Base-by-base conservation (phyloP, 139 green algal species). In the Helicosporidium sp. region DNA sequence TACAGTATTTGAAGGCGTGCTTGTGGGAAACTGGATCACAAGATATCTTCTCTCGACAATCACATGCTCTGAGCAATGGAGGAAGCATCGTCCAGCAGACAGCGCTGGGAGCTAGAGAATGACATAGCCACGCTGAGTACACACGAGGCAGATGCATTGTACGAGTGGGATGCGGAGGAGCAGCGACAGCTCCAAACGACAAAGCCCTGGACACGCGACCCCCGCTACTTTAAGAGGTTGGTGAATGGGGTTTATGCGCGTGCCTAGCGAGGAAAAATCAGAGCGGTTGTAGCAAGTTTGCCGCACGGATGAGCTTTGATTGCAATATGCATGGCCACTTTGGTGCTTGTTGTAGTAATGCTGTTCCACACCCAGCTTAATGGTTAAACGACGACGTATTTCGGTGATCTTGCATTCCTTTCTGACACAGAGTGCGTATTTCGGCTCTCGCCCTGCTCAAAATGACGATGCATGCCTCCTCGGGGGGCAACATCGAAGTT, bases 81-180 rank as follows among this genome's bases (percentile, higher is more conserved):
- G n/a, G n/a, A 13, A 10, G 10, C 31, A 37, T 37, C 39, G 39
- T 23, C 39, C 15, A 37, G 10, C 10, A 37, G 43, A 12, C 44
- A 50, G 26, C 72, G 84, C 0, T 96, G 86, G 86, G 85, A 95
- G 68, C 65, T 94, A 28, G 86, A 96, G 51, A 96, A 96, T 58
- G 69, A 77, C 22, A 61, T 95, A 1, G 61, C 77, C 19, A 39
- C 25, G 6, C 36, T 47, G 0, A 19, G 19, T 0, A 25, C 22
- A 5, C 46, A 55, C 28, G 65, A 76, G 17, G 55, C 58, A 25
- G 84, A 93, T 33, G 56, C 62, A 0, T 51, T 92, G 1, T 94
- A 82, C 37, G 65, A 67, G 13, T 92, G 84, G 37, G 68, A 91
- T 51, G 50, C 65, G 1, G 66, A 62, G 3, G 70, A 82, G 48